Base-by-base conservation (phyloP, 1,284 basidiomycete species). In the Cryptococcus floricola region DNA sequence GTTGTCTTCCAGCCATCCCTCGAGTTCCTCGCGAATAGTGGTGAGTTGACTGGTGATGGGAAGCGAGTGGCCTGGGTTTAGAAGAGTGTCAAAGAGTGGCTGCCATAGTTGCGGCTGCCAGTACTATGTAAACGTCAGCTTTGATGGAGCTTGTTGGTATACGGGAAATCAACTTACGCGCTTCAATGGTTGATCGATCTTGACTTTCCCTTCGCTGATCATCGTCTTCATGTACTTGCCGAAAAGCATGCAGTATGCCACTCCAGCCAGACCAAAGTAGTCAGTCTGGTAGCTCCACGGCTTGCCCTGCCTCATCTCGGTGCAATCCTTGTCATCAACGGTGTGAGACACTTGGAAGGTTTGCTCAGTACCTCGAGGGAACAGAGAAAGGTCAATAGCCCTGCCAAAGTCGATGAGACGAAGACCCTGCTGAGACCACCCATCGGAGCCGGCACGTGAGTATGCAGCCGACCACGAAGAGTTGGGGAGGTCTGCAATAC, bases 391-490 rank as follows among this genome's bases (percentile, higher is more conserved):
- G 72, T 99, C 95, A 71, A 97, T 87, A 1, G 90, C 87, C 39
- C 95, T 85, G 9, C 96, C 96, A 78, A 98, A 98, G 78, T 98
- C 96, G 72, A 98, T 97, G 57, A 98, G 78, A 69, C 85, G 89
- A 67, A 99, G 79, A 13, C 96, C 96, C 73, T 96, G 94, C 73
- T 80, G 78, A 43, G 79, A 75, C 96, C 96, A 98, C 1, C 94
- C 94, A 37, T 84, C 82, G 6, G 81, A 82, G 16, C 95, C 94
- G 0, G 81, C 79, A 2, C 87, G 83, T 47, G 85, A 81, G 77
- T 98, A 98, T 23, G 81, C 77, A 52, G 83, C 79, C 2, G 85
- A 82, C 88, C 95, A 94, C 0, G 83, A 80, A 3, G 84, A 79
- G 2, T 85, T 86, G 0, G 87, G 85, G 3, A 89, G 84, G 50